Conservation (phyloP, 768 basidiomycete genomes). For the Heimioporus sp. region DNA sequence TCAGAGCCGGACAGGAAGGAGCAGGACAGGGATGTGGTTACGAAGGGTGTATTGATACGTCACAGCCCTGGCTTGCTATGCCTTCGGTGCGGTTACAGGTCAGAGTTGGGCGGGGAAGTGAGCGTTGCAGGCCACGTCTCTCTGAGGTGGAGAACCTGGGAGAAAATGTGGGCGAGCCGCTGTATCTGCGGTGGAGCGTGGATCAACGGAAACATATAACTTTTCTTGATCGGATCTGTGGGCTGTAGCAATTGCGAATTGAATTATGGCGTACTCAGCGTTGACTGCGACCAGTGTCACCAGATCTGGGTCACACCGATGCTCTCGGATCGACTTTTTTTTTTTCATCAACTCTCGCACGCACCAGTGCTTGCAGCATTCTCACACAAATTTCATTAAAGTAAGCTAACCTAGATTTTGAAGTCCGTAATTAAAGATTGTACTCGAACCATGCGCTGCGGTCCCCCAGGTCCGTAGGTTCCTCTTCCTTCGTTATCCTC, state of each 20-base stretch:
- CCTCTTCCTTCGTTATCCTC: constrained; percentile 33
- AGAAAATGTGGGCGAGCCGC: constrained; percentile 52
- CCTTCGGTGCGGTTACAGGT: constrained; percentile 61
- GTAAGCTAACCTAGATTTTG: neutral
- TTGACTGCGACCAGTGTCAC: too few species aligned
- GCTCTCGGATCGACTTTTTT: too few species aligned
- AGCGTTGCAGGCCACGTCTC: constrained; percentile 32
- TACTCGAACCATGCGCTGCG: constrained; percentile 57
- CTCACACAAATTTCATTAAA: neutral
- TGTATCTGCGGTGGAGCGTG: constrained; percentile 77
- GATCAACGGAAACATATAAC: constrained; percentile 29
- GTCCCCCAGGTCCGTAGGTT: constrained; percentile 46
- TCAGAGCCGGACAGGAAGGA: constrained; percentile 38
- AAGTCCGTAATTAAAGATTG: constrained; percentile 32
- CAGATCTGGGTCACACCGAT: too few species aligned
- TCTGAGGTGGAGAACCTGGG: constrained; percentile 59
- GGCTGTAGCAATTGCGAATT: too few species aligned
- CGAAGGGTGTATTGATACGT: constrained; percentile 51
- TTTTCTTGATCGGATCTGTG: too few species aligned
- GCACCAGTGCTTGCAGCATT: neutral
- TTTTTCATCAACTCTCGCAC: neutral
- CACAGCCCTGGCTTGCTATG: constrained; percentile 44
- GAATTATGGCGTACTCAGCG: too few species aligned
- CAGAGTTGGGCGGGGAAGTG: constrained; percentile 40
- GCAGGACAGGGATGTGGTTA: constrained; percentile 56